These are phyloP conservation scores for Eutrema heterophyllum DNA, from an alignment of 345 rosid species.

Conservation along the genomic window DNA sequence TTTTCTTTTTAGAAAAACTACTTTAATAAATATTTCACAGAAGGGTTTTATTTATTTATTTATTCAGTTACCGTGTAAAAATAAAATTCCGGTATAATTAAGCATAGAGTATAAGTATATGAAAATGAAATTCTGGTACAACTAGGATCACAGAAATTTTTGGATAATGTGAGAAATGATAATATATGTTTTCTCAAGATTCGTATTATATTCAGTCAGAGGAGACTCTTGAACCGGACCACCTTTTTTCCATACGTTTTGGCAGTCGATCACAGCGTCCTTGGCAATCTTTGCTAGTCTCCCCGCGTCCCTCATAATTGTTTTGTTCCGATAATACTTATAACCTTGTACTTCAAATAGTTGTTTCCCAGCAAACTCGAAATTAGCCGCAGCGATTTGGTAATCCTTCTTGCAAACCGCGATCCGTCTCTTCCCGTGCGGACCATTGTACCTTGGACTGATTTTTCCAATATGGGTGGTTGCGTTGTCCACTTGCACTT, in stretches of 20 bases:
- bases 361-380: not conserved
- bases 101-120: too few relatives aligned
- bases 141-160: too few relatives aligned
- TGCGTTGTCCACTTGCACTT: not conserved
- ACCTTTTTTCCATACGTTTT: not conserved
- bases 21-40: too few relatives aligned
- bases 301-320: not conserved
- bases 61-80: too few relatives aligned
- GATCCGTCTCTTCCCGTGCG: conserved; percentile 5
- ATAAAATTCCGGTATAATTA: too few relatives aligned
- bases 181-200: not conserved
- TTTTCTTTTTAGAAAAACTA: too few relatives aligned
- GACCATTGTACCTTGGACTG: not conserved
- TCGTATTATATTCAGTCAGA: not conserved
- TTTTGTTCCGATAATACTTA: too few relatives aligned
- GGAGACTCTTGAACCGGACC: conserved; percentile 6
- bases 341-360: too few relatives aligned
- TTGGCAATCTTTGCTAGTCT: not conserved
- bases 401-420: not conserved
- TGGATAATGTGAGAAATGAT: not conserved
- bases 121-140: too few relatives aligned
- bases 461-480: not conserved
- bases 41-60: too few relatives aligned
- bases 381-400: not conserved
- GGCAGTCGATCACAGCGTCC: conserved; percentile 2